Evolutionary conservation across 495 filamentous ascomycete genomes (phyloP), one percentile per base, ranked within the genome.

Genomic region (Lophiotrema nucula): DNA sequence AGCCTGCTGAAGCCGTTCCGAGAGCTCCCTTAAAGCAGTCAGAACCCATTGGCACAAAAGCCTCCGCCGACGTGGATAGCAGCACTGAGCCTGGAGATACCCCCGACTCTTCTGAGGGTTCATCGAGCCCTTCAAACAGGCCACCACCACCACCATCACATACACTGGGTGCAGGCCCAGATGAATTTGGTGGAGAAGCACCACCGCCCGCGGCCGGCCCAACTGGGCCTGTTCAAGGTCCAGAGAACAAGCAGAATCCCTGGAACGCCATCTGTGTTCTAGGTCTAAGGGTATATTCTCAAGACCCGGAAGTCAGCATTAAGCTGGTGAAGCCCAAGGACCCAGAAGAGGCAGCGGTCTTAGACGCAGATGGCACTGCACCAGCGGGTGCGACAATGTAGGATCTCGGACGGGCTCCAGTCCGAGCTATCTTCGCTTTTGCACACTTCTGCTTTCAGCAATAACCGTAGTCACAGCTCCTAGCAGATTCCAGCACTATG

Each of bases 191-290:
- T 24, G 63, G 62, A n/a, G 48, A 49, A 15, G 48, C 53, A 10
- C 21, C 35, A 24, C 31, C 33, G 25, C 47, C 58, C 24, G 35
- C 43, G 22, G 48, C 56, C 2, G 33, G 39, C 25, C 39, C 52
- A 11, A 18, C 53, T n/a, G n/a, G 35, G 10, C 38, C 25, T 21
- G 15, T 49, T 2, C 11, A 25, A 21, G 43, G 35, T n/a, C 19
- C 41, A 23, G 60, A 39, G 19, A 54, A 51, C 28, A 67, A 59
- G 33, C 53, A 56, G 19, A 67, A 62, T 25, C 59, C 64, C 8
- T 67, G 64, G 64, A 63, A 62, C 25, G 64, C 64, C 3, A 45
- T 63, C 18, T 63, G 59, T 21, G 64, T 63, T 4, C 25, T 67
- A 2, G 59, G 64, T 10, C 24, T 67, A 25, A 22, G 59, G 13